Base-by-base conservation (phyloP, 2,329 filamentous ascomycete genomes). In the Diaporthe caulivora region DNA sequence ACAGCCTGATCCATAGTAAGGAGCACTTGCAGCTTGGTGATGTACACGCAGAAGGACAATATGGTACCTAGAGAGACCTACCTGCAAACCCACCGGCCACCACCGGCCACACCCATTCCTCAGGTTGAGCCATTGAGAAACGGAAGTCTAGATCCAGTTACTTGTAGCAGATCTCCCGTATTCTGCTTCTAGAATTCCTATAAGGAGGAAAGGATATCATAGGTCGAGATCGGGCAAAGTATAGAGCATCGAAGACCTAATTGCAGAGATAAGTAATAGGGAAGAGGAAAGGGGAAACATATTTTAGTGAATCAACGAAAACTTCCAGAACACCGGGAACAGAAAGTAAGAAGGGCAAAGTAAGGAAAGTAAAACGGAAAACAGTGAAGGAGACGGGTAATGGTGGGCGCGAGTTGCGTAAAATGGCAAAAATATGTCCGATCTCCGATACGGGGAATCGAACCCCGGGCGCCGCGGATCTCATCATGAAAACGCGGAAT, bases 361-460 rank as follows among this genome's bases (percentile, higher is more conserved):
- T 29, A 3, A 53, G 49, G 24, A 54, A 54, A 54, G 24, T 18
- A 29, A 54, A 54, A 29, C 24, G 26, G 24, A 31, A 54, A 54
- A 31, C 31, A 2, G 26, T 8, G 31, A 54, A 54, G 13, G 13
- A 31, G 4, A 29, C 18, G 51, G 15, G 13, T 54, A 31, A 29
- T 31, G 24, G 51, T 54, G 51, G 15, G 13, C 15, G 13, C 31
- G 29, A 37, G 29, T 37, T 21, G 54, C 10, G 54, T 34, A 15
- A 24, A 54, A 24, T 21, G 26, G 26, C 53, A 68, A 71, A 64
- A 58, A n/a, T 8, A 70, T 34, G 60, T 70, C 68, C 68, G 55
- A 58, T 64, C 73, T 75, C 76, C 75, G 73, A 75, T 75, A 75
- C 76, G 72, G 76, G 75, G 76, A 76, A 75, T 76, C 76, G 75